Evolutionary conservation across 352 stramenopile genomes (phyloP).

Genomic region (Phytopythium litorale): DNA sequence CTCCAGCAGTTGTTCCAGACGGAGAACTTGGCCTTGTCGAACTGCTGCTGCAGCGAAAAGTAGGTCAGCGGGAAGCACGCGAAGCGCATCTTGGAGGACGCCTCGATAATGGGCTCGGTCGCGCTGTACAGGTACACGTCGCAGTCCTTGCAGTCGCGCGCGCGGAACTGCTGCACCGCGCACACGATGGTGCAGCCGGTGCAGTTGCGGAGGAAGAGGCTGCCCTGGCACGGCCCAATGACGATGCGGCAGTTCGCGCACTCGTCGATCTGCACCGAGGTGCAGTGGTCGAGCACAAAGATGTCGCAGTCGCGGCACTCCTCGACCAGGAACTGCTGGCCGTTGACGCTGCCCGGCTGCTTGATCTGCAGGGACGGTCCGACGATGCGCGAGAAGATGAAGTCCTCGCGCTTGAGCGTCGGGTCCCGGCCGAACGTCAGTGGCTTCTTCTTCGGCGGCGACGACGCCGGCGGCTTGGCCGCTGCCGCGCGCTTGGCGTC

Average conservation of each 20-base stretch:
- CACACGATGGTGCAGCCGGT: slow-evolving; percentile 57
- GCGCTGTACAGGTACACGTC: slow-evolving; percentile 64
- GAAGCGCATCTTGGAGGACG: slow-evolving; percentile 53
- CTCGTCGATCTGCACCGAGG: slow-evolving; percentile 72
- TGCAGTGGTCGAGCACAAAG: slow-evolving; percentile 74
- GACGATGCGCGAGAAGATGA: slow-evolving; percentile 49
- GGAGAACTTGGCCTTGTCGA: slow-evolving; percentile 61
- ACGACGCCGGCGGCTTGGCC: slow-evolving; percentile 2
- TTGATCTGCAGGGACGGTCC: slow-evolving; percentile 42
- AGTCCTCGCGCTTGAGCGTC: slow-evolving; percentile 66
- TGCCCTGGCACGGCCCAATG: slow-evolving; percentile 60
- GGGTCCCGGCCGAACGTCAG: slow-evolving; percentile 58
- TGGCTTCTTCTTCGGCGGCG: slow-evolving; percentile 9
- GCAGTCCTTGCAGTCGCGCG: slow-evolving; percentile 57
- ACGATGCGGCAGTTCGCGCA: slow-evolving; percentile 70
- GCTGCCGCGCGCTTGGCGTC: background rate
- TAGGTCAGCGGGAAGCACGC: slow-evolving; percentile 61
- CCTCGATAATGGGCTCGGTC: slow-evolving; percentile 74
- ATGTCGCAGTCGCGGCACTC: slow-evolving; percentile 70
- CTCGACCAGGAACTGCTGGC: slow-evolving; percentile 81
- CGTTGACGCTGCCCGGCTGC: slow-evolving; percentile 55
- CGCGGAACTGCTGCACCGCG: slow-evolving; percentile 69
- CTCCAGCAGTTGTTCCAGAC: slow-evolving; percentile 84
- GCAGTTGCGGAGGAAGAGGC: slow-evolving; percentile 71
- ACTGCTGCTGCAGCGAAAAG: slow-evolving; percentile 68